Evolutionary conservation across 2,329 filamentous ascomycete species (phyloP), one percentile per base, ranked within the genome.

Genomic region (Pseudocercospora pini-densiflorae): DNA sequence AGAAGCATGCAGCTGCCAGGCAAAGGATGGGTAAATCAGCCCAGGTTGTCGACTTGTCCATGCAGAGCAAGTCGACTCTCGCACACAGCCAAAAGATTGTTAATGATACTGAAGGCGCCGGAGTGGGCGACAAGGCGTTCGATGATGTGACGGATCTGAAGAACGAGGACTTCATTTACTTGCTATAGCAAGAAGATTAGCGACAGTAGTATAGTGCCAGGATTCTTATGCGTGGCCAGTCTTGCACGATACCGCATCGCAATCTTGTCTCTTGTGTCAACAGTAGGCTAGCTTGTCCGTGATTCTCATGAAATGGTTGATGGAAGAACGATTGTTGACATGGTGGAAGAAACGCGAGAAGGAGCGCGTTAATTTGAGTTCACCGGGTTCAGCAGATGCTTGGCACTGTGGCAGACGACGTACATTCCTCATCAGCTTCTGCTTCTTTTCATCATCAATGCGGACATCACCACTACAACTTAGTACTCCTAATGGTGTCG

Each of bases 151-250:
- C 87, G 16, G 87, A 89, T 74, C 76, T 86, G 71, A 79, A 85
- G 76, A 89, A 89, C 68, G 87, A 89, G 72, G 87, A 89, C 67
- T 90, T 90, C 71, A 81, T 89, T 6, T 90, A 87, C 76, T 82
- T 89, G 2, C 87, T 81, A 59, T 85, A 69, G 68, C 47, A 51
- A 27, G 47, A 24, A 16, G 14, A 3, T 24, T 51, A 51, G 47
- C 47, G 47, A 51, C 47, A 51, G 47, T 51, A 51, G 47, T 51
- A 24, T 51, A 51, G 47, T 51, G 23, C 19, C 21, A 51, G 47
- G 24, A 43, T 16, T 4, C 16, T 8, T 19, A 12, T 16, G 33
- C 5, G 12, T 36, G 12, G 33, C 33, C 12, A 5, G 33, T 36
- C 10, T 8, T 27, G 3, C 24, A 27, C 24, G 5, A 27, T 5